A percentile compares a stretch with the other conserved stretches of the same genome.
These are phyloP conservation scores for Leishmania aethiopica DNA, from an alignment of 208 protist genomes.

Conservation along the genomic window DNA sequence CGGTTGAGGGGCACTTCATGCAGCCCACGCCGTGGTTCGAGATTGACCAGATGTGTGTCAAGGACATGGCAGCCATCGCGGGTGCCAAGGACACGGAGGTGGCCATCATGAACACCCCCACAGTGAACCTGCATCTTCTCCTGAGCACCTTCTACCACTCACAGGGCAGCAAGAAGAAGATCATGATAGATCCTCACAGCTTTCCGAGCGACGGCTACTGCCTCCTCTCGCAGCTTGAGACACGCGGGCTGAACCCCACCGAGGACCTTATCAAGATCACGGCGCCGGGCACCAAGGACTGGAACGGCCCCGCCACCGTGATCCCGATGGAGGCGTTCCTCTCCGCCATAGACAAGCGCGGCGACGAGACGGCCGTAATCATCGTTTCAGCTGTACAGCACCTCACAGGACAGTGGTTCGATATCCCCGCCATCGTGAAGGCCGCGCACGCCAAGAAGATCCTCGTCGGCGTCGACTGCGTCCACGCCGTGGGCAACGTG, in stretches of 20 bases:
- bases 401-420: slow-evolving; percentile 94
- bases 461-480: slow-evolving; percentile 93
- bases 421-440: slow-evolving; percentile 92
- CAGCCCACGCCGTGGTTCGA: slow-evolving; percentile 84
- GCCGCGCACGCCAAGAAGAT: slow-evolving; percentile 80
- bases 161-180: slow-evolving; percentile 84
- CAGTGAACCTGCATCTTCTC: slow-evolving; percentile 94
- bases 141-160: slow-evolving; percentile 94
- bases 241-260: slow-evolving; percentile 70
- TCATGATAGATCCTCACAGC: slow-evolving; percentile 88
- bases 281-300: slow-evolving; percentile 55
- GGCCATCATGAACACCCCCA: slow-evolving; percentile 94
- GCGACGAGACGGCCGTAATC: slow-evolving; percentile 88
- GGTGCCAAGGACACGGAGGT: slow-evolving; percentile 88
- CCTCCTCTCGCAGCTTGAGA: slow-evolving; percentile 87
- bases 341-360: slow-evolving; percentile 73
- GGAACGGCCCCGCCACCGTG: slow-evolving; percentile 19
- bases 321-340: slow-evolving; percentile 89
- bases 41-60: slow-evolving; percentile 77
- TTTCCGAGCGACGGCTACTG: slow-evolving; percentile 82
- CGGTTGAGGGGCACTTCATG: slow-evolving; percentile 79
- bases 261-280: slow-evolving; percentile 63
- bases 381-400: slow-evolving; percentile 93
- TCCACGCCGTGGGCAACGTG: slow-evolving; percentile 95
- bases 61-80: slow-evolving; percentile 77